Evolutionary conservation across 1,284 basidiomycete species (phyloP).

Genomic region (Boletus austroedulis): DNA sequence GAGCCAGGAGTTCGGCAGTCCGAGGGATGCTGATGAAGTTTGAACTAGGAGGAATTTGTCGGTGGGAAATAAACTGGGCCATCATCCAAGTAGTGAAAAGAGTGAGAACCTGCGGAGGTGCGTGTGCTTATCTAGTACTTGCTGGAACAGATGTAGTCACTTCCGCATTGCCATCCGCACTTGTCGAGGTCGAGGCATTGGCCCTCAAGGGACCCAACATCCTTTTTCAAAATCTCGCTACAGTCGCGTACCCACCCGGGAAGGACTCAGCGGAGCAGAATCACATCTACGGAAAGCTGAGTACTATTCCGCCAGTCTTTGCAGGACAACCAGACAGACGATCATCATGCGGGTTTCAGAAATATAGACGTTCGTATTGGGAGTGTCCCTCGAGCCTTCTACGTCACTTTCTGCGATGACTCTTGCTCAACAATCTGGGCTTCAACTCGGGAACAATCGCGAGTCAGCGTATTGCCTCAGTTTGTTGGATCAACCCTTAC

Average conservation of each 20-base stretch:
- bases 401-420: slow-evolving; percentile 54
- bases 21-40: no score
- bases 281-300: slow-evolving; percentile 22
- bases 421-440: slow-evolving; percentile 68
- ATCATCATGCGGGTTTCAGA: slow-evolving; percentile 36
- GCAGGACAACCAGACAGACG: slow-evolving; percentile 11
- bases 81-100: slow-evolving; percentile 74
- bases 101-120: slow-evolving; percentile 45
- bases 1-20: slow-evolving; percentile 64
- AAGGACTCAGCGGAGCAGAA: slow-evolving; percentile 29
- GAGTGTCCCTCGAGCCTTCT: slow-evolving; percentile 38
- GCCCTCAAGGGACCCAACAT: slow-evolving; percentile 66
- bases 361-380: slow-evolving; percentile 42
- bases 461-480: slow-evolving; percentile 57
- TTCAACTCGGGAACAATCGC: slow-evolving; percentile 43
- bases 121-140: slow-evolving; percentile 46
- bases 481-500: slow-evolving; percentile 84
- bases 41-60: slow-evolving; percentile 83
- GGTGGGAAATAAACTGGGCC: slow-evolving; percentile 88
- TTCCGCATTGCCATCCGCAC: slow-evolving; percentile 47
- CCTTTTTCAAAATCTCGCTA: slow-evolving; percentile 26
- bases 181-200: slow-evolving; percentile 55
- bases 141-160: slow-evolving; percentile 65
- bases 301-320: slow-evolving; percentile 3
- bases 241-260: slow-evolving; percentile 43